Conservation (phyloP, 768 basidiomycete species). For the Cyathus striatus region DNA sequence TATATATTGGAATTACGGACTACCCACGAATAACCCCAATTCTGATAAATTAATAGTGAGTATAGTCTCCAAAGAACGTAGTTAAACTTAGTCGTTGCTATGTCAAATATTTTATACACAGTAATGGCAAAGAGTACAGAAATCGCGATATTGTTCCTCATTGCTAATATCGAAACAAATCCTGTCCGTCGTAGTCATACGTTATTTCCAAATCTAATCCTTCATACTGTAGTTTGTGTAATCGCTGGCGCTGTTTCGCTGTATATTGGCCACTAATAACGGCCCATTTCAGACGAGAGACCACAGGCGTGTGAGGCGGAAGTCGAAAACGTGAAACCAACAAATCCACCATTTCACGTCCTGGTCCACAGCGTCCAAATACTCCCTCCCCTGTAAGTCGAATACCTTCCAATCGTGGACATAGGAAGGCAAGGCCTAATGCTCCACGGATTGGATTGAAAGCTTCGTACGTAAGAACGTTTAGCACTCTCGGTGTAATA, state of each 20-base stretch:
- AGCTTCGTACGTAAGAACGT: constrained; percentile 2
- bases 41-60: too few species aligned
- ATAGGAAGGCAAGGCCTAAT: not conserved
- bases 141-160: too few species aligned
- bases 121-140: too few species aligned
- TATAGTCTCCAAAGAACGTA: too few species aligned
- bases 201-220: not conserved
- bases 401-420: constrained; percentile 1
- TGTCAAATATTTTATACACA: too few species aligned
- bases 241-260: not conserved
- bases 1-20: too few species aligned
- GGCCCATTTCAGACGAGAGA: not conserved
- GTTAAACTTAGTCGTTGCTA: too few species aligned
- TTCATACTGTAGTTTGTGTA: not conserved
- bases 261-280: not conserved
- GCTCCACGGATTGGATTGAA: not conserved
- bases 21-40: too few species aligned
- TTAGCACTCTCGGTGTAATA: not conserved
- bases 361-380: constrained; percentile 1
- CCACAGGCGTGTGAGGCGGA: not conserved
- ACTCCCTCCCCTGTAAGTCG: not conserved
- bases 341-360: constrained; percentile 3
- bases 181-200: too few species aligned
- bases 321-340: constrained; percentile 1
- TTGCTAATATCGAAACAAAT: too few species aligned